Base-by-base conservation (phyloP, 495 filamentous ascomycete genomes). In the Pyrenula massariospora region DNA sequence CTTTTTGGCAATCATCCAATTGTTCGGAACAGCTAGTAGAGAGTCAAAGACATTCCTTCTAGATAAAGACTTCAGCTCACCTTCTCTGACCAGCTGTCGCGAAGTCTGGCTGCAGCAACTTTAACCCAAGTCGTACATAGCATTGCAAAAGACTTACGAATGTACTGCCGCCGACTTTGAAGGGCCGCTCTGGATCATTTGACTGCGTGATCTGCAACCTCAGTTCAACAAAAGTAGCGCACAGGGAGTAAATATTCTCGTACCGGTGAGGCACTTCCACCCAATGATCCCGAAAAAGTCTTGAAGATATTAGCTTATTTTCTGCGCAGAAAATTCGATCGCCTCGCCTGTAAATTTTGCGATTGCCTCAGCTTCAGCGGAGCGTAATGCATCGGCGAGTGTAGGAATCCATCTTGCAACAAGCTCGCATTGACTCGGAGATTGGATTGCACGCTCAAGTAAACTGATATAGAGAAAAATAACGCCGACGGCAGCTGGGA, bases 121-220 rank as follows among this genome's bases (percentile, higher is more conserved):
- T 47, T 20, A 19, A 58, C 23, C 8, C 20, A 11, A 52, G 25
- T 50, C 15, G 21, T 52, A 24, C 12, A 24, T 12, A 52, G 10
- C 19, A 25, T 22, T 21, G 15, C 10, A 10, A 2, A 52, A 19
- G 58, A 69, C 76, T 48, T 61, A 79, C 75, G 61, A 78, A 78
- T 2, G 70, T 76, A 56, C 72, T 58, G 1, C 73, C 73, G 20
- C 72, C 64, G 2, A 77, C 74, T 50, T 62, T 69, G 59, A 76
- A 80, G 12, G 74, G 75, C 24, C 70, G 59, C 36, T 62, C 56
- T 11, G 65, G 52, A 54, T 76, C 66, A 0, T 61, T 66, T 0
- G 73, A 72, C 50, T 68, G 62, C 10, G 59, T 70, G 54, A 68
- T 73, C 47, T 56, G 8, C 10, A 25, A 25, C 50, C 15, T 36